Base-by-base conservation (phyloP, 345 rosid genomes). In the Cochlearia excelsa region DNA sequence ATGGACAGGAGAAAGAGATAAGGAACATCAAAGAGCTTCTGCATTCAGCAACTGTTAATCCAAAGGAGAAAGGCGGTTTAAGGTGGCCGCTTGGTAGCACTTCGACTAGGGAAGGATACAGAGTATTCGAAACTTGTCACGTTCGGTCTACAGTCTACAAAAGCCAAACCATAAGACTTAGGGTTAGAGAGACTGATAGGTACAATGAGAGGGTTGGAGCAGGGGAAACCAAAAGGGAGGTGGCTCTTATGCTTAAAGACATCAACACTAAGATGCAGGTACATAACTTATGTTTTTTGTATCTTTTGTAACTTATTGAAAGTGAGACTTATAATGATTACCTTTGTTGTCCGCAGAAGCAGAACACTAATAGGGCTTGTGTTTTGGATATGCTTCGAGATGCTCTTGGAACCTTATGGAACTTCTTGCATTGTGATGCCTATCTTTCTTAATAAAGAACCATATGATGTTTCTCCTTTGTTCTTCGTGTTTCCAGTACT, bases 61-160 rank as follows among this genome's bases (percentile, higher is more conserved):
- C 78, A 4, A 71, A 65, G 28, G 78, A 62, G 62, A 83, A 77
- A 65, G 87, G 89, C 16, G 83, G 92, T 27, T 53, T 83, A 56
- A 79, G 78, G 72, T 83, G 89, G 92, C 73, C 81, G 9, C 11
- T 72, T 30, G 82, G 81, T 45, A 74, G 70, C 77, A 29, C 66
- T 57, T 57, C 69, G 26, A 73, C 69, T 16, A 75, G 54, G 10
- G 62, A 76, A 40, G 69, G 82, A 63, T 80, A 47, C 59, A 48
- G 46, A 6, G 74, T 84, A n/a, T n/a, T 74, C 40, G 84, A 74
- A 34, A 79, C 66, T 29, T 75, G 81, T 81, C 90, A 75, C 65
- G 75, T 81, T 3, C 11, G 31, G 10, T 27, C 69, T 30, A 76
- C 63, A 54, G 10, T 53, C 46, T 81, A 78, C 54, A 52, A 54